Evolutionary conservation across 805 yeast genomes (phyloP), one percentile per base, ranked within the genome.

Genomic region (Cyberlindnera xylosilytica): DNA sequence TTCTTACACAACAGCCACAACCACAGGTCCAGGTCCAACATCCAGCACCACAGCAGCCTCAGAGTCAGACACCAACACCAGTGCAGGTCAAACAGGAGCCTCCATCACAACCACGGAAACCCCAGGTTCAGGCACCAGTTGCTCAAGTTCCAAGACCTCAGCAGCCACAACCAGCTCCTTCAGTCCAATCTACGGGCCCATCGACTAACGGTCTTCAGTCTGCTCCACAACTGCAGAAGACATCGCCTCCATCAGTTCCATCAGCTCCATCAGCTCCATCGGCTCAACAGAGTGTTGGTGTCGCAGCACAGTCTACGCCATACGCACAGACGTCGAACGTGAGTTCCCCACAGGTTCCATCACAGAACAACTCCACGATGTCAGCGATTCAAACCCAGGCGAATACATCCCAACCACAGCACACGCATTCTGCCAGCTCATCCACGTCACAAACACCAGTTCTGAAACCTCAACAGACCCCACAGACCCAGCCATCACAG

Each of bases 281-380:
- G 16, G 7, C 30, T 27, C 30, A 27, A 27, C 9, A 7, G 7
- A 6, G 6, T 10, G 34, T 19, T 3, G 39, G 22, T 16, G 29
- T 27, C n/a, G 23, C 41, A 23, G 41, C 41, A 20, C 46, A 38
- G 23, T 35, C 42, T 15, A 38, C 41, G 3, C 41, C 45, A 34
- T 23, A 37, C 17, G 8, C 35, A 19, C 34, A 31, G 2, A n/a
- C 26, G 2, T 19, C 36, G 10, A 31, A 30, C 16, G 15, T 24
- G 4, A 36, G 26, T 31, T 36, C 44, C 2, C 44, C 44, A 26
- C 37, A 34, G 13, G 36, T 31, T 7, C 13, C 36, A 15, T 15
- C 17, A 6, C 30, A 29, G 22, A 10, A 18, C n/a, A 8, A 26
- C 29, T 26, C 29, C n/a, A 26, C 29, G 6, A n/a, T 12, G 6